Evolutionary conservation across 2,329 filamentous ascomycete genomes (phyloP).

Genomic region (Ophiostoma australiae): DNA sequence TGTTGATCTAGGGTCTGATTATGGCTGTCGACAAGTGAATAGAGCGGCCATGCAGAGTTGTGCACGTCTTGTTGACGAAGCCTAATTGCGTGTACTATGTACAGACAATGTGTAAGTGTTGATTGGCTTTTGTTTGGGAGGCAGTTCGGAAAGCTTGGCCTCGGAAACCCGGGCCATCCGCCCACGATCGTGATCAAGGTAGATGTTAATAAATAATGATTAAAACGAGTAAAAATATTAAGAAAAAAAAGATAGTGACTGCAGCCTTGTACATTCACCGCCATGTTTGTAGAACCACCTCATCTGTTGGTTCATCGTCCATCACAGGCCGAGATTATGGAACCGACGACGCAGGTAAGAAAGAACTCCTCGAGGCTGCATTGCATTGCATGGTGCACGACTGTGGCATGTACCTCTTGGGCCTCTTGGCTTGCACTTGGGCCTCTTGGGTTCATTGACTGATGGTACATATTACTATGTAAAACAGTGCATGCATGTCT

Average conservation of each 20-base stretch:
- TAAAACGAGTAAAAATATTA: not conserved
- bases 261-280: not conserved
- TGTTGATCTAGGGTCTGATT: not conserved
- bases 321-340: slow-evolving; percentile 6
- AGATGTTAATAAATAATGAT: not conserved
- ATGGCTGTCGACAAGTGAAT: not conserved
- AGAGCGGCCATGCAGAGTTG: not conserved
- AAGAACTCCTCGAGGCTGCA: slow-evolving; percentile 6
- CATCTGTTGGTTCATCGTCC: not conserved
- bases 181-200: not conserved
- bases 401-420: not conserved
- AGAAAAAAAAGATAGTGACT: not conserved
- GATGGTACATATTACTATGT: no score
- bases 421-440: not conserved
- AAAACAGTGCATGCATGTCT: not conserved
- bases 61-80: not conserved
- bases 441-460: not conserved
- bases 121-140: not conserved
- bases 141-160: not conserved
- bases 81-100: not conserved
- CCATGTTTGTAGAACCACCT: not conserved
- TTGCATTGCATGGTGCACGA: slow-evolving; percentile 2
- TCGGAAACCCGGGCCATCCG: not conserved
- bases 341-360: not conserved
- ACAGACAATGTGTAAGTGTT: not conserved